These are phyloP conservation scores for Argentina anserina DNA, from an alignment of 306 rosid species.

Conservation along the genomic window DNA sequence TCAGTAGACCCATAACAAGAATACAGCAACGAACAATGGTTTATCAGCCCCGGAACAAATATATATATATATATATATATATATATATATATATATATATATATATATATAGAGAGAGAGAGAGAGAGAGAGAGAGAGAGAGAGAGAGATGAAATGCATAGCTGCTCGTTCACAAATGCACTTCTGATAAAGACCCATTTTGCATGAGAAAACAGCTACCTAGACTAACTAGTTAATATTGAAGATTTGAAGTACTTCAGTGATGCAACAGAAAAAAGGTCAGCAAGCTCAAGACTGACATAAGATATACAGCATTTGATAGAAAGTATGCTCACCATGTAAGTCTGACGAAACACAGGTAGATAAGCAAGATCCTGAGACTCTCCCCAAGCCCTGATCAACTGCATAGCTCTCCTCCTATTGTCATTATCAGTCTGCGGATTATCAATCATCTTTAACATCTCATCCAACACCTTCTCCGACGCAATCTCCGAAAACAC, in stretches of 20 bases:
- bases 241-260: not conserved
- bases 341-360: conserved; percentile 76
- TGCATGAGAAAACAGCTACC: not conserved
- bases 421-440: conserved; percentile 28
- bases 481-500: conserved; percentile 78
- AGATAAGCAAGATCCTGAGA: conserved; percentile 75
- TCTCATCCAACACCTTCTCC: conserved; percentile 70
- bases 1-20: not conserved
- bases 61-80: no score
- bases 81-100: no score
- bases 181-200: not conserved
- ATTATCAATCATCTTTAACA: conserved; percentile 52
- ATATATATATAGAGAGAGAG: no score
- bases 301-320: no score
- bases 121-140: no score
- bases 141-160: no score
- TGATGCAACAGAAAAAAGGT: not conserved
- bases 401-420: conserved; percentile 47
- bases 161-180: not conserved
- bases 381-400: conserved; percentile 82
- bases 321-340: conserved; percentile 35
- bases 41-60: not conserved
- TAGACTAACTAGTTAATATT: not conserved
- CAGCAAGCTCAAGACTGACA: not conserved
- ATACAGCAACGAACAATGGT: not conserved